A percentile compares a stretch with the other conserved stretches of the same genome.
phyloP scores from a whole-genome alignment of 352 stramenopile genomes.

The Globisporangium parvum region DNA sequence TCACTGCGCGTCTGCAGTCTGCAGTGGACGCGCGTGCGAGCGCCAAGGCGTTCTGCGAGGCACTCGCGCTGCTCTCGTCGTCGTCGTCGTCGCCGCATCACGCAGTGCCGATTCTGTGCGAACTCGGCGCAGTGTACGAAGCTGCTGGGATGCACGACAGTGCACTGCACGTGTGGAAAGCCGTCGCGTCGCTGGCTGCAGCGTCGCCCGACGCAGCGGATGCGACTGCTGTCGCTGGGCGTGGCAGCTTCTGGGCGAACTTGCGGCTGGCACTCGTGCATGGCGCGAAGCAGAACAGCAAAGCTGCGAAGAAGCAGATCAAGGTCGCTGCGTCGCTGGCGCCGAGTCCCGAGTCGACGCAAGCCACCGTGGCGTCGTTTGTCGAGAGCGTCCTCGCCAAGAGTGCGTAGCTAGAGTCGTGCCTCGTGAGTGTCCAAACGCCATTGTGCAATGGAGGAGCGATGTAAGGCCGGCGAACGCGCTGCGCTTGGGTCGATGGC shows the following conservation, averaged over 20 bases:
- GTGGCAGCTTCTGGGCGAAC: slow-evolving; percentile 41
- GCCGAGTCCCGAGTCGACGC: slow-evolving; percentile 17
- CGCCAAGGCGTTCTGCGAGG: slow-evolving; percentile 27
- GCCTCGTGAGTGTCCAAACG: no score
- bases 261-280: slow-evolving; percentile 59
- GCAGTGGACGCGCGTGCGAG: slow-evolving; percentile 18
- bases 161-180: slow-evolving; percentile 65
- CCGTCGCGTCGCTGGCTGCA: slow-evolving; percentile 16
- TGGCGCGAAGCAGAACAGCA: slow-evolving; percentile 53
- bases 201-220: background rate
- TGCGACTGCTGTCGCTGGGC: slow-evolving; percentile 1
- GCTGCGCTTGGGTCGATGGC: background rate
- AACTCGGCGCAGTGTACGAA: slow-evolving; percentile 57
- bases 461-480: background rate
- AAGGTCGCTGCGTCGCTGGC: slow-evolving; percentile 35
- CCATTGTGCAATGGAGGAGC: no score
- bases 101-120: slow-evolving; percentile 36
- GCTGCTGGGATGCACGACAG: slow-evolving; percentile 30
- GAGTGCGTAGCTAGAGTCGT: slow-evolving; percentile 11
- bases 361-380: slow-evolving; percentile 45
- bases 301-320: slow-evolving; percentile 60
- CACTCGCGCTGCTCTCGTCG: slow-evolving; percentile 7
- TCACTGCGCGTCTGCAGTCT: slow-evolving; percentile 42
- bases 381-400: slow-evolving; percentile 56
- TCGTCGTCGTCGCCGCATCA: slow-evolving; percentile 9